Evolutionary conservation across 2,329 filamentous ascomycete genomes (phyloP), one percentile per base, ranked within the genome.

Genomic region (Sclerotinia glacialis): DNA sequence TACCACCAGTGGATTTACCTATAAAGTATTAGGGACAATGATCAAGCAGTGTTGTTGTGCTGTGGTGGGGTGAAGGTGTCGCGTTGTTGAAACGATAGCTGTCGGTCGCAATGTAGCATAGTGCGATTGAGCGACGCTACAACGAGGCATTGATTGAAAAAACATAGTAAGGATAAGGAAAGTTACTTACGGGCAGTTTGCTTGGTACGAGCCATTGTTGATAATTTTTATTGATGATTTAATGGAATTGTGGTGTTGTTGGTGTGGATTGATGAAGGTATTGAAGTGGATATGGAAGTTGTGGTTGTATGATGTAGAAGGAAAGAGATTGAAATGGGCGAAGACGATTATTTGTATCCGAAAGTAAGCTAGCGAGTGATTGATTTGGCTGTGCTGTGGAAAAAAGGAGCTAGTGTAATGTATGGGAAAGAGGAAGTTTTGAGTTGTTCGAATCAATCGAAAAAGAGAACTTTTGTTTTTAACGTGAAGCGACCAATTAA

Each of bases 1-100:
- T 90, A 85, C 88, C 88, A 87, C 88, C 88, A 76, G 88, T 90
- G 80, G 88, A 90, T 86, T 90, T 90, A 81, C 87, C 67, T 68
- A 50, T 79, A 26, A 34, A 62, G 16, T 69, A 70, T 76, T 73
- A 76, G 67, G 52, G 9, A 16, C 42, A 59, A 68, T 70, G 66
- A 69, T 68, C 67, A 67, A 72, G 21, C 3, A 16, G 12, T 11
- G 5, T 18, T 46, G 5, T 61, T 65, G 14, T 21, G 9, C 23
- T 14, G 44, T 55, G 47, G 59, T 56, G 61, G 59, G 54, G 53
- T n/a, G 47, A 18, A 31, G 67, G 63, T 64, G 63, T 64, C 66
- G 67, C 68, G 72, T 70, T 61, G 46, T 40, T 40, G 7, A 37
- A 65, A 40, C 34, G 14, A 23, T 49, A 63, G 55, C 40, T 54